phyloP scores from a whole-genome alignment of 306 rosid genomes.

The Sicyos baderoa region DNA sequence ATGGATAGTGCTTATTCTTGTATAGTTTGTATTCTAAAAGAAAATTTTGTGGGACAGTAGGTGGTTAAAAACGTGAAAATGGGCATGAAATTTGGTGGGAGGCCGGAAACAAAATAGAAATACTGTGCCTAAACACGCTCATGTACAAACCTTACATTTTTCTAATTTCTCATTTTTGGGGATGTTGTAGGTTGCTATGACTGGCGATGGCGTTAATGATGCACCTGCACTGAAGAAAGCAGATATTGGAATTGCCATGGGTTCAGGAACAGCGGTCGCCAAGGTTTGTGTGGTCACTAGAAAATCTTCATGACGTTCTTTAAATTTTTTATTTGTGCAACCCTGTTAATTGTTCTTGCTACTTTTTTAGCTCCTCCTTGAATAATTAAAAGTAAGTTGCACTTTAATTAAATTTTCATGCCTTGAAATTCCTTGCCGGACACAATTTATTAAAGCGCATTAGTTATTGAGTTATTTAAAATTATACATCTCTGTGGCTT shows the following conservation, averaged over 20 bases:
- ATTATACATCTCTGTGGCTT: neutral
- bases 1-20: neutral
- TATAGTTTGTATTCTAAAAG: neutral
- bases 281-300: conserved; percentile 45
- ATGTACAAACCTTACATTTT: neutral
- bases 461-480: conserved; percentile 9
- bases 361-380: neutral
- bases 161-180: conserved; percentile 16
- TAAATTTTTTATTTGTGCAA: neutral
- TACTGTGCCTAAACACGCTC: neutral
- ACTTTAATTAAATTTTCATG: neutral
- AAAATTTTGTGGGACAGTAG: neutral
- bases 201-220: conserved; percentile 98
- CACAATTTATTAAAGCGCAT: neutral
- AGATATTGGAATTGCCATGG: conserved; percentile 99
- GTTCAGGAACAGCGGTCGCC: conserved; percentile 98
- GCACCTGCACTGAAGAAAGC: conserved; percentile 98
- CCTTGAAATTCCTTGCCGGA: neutral
- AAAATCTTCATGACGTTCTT: neutral
- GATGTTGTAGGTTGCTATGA: conserved; percentile 84
- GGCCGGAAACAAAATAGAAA: neutral
- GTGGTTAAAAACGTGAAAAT: neutral
- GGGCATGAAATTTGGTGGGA: neutral
- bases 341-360: neutral
- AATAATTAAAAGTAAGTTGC: conserved; percentile 3